Percentiles rank a stretch among this genome's conserved stretches.
Conservation (phyloP, 75 land plant species). For the Sequoia sempervirens region DNA sequence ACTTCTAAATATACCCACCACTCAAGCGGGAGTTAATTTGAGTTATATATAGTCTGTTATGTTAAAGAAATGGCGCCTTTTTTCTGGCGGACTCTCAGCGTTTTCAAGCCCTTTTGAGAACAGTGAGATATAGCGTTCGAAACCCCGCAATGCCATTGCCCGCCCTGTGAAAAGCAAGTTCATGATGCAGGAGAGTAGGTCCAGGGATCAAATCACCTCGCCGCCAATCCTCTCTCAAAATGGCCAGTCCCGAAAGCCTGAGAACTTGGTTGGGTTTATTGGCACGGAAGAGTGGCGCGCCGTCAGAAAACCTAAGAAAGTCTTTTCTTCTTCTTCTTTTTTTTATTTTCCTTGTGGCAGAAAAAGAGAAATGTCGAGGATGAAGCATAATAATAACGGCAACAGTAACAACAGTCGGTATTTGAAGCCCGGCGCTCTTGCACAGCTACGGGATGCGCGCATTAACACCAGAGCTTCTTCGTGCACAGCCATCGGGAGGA, state of each 20-base stretch:
- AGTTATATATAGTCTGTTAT: neutral
- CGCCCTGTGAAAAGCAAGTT: neutral
- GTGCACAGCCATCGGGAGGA: conserved; percentile 56
- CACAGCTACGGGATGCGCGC: conserved; percentile 52
- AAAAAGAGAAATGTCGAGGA: conserved; percentile 7
- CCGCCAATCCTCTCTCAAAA: neutral
- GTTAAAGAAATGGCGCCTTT: conserved; percentile 1
- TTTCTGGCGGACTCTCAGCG: neutral
- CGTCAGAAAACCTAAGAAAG: conserved; percentile 1
- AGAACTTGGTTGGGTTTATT: neutral
- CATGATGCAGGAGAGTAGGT: neutral
- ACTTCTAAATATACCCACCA: neutral
- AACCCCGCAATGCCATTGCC: neutral
- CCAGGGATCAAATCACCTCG: neutral
- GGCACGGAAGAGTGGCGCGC: neutral
- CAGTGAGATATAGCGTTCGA: neutral
- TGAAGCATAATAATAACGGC: conserved; percentile 2
- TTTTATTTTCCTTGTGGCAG: neutral
- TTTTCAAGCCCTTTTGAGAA: neutral
- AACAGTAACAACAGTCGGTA: conserved; percentile 26
- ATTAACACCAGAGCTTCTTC: conserved; percentile 24
- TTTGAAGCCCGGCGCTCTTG: conserved; percentile 68
- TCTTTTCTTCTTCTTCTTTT: neutral
- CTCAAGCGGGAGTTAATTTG: conserved; percentile 3
- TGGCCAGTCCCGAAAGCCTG: neutral